Evolutionary conservation across 192 early-diverging fungal species (phyloP).

Genomic region (Lobosporangium transversale): DNA sequence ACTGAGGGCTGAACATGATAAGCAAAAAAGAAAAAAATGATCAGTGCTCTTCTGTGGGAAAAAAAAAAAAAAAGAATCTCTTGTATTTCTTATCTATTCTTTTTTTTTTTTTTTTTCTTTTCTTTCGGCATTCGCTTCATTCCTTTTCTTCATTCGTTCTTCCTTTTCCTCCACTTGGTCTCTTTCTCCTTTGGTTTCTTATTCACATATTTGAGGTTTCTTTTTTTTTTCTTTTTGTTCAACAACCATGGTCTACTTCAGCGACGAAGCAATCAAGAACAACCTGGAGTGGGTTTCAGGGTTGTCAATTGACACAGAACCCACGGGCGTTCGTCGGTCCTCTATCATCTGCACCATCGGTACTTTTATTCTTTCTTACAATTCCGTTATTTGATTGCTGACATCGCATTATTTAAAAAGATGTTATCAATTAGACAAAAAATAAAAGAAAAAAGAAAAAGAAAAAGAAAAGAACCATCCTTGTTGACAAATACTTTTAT

Average conservation of each 20-base stretch:
- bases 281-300: conserved; percentile 79
- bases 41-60: neutral
- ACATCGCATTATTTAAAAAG: neutral
- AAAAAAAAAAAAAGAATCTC: neutral
- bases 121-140: neutral
- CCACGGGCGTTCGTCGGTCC: conserved; percentile 72
- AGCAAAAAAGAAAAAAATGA: neutral
- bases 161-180: conserved; percentile 9
- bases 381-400: neutral
- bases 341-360: conserved; percentile 88
- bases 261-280: conserved; percentile 57
- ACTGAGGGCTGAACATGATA: no score
- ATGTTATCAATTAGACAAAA: no score
- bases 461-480: no score
- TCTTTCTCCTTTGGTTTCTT: neutral
- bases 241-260: conserved; percentile 11
- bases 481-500: no score
- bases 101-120: neutral
- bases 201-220: neutral
- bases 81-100: neutral
- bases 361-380: no score
- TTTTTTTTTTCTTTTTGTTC: neutral
- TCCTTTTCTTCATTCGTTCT: neutral
- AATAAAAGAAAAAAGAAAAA: no score
- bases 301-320: conserved; percentile 68